Conservation (phyloP, 2,329 filamentous ascomycete species). For the Hymenoscyphus occultus region DNA sequence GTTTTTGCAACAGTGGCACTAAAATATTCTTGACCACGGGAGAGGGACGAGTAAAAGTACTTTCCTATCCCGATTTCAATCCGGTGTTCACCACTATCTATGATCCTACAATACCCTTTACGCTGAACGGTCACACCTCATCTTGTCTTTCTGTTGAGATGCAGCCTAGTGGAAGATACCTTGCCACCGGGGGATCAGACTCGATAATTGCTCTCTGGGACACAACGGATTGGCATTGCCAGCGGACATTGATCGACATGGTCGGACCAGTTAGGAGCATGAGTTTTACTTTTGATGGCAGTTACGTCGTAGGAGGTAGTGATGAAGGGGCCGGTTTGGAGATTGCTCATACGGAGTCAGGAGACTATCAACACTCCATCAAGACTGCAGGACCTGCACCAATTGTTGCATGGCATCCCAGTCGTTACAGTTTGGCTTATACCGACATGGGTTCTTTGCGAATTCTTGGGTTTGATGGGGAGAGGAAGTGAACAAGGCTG, state of each 20-base stretch:
- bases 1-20: constrained; percentile 70
- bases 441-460: constrained; percentile 62
- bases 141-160: constrained; percentile 67
- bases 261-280: constrained; percentile 67
- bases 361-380: constrained; percentile 68
- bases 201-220: constrained; percentile 76
- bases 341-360: constrained; percentile 69
- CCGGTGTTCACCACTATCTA: constrained; percentile 51
- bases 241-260: constrained; percentile 67
- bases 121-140: constrained; percentile 69
- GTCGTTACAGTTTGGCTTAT: constrained; percentile 71
- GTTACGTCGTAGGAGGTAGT: constrained; percentile 69
- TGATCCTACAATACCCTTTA: constrained; percentile 50
- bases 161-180: constrained; percentile 66
- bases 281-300: constrained; percentile 74
- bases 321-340: constrained; percentile 69
- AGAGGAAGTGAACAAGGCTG: constrained; percentile 28
- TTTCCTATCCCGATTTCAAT: constrained; percentile 64
- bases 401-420: constrained; percentile 74
- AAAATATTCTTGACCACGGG: constrained; percentile 69
- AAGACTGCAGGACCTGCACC: constrained; percentile 64
- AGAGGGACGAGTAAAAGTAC: constrained; percentile 67
- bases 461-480: constrained; percentile 50
- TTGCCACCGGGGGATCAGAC: constrained; percentile 74
- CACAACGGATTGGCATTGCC: constrained; percentile 73